Evolutionary conservation across 208 protist species (phyloP), one percentile per base, ranked within the genome.

Genomic region (Acanthamoeba triangularis): DNA sequence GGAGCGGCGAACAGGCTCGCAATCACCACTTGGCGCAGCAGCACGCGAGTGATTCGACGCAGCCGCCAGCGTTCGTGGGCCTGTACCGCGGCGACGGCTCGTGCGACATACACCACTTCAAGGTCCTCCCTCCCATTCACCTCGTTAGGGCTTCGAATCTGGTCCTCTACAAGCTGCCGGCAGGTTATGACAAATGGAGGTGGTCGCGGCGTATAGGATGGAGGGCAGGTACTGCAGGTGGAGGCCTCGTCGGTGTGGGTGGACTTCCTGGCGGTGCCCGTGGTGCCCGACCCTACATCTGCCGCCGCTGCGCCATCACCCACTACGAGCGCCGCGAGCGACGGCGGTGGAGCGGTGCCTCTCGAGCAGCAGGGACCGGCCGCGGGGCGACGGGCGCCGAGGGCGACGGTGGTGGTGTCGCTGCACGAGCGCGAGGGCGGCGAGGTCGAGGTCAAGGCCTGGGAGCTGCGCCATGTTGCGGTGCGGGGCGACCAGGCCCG

Each of bases 101-200:
- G 25, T 84, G 74, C 41, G 74, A 84, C 44, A 30, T 84, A 11
- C 74, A 84, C 74, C 74, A 28, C 74, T 54, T 52, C 35, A 84
- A 28, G 41, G 74, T 84, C 18, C 74, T 8, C 30, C 52, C 52
- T 23, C 52, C 16, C 52, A 47, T 47, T 47, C 37, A 25, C 37
- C 5, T 80, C 25, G 0, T 16, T 18, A 1, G 28, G 8, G 10
- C 35, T 49, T 0, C 14, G 23, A 35, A 23, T 30, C 30, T 13
- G 0, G n/a, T 13, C 37, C 8, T 47, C 41, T 8, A n/a, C 8
- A 28, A 8, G 13, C 20, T 23, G 44, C 10, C 10, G 10, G 44
- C 67, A 76, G 25, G 13, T 3, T 1, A 30, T 41, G 67, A 76
- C 28, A 76, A 76, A 33, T 14, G n/a, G 44, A 47, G 44, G 44